These are phyloP conservation scores for Balamuthia mandrillaris DNA, from an alignment of 208 protist genomes.

Conservation along the genomic window DNA sequence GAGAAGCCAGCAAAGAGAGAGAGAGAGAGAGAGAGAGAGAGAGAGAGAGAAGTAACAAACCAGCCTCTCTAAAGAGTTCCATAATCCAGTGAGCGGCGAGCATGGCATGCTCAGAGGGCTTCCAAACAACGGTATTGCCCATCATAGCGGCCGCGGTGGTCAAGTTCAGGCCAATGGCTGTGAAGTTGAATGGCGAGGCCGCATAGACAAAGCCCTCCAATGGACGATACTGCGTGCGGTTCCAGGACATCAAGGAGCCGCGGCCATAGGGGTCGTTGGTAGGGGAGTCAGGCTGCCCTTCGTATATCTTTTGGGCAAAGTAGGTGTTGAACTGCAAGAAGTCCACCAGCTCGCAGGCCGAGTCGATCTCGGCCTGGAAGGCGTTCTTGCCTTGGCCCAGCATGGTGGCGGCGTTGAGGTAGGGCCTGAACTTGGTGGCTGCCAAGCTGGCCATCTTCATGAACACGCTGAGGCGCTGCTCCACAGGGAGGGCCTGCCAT, in stretches of 20 bases:
- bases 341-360: conserved; percentile 87
- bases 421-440: conserved; percentile 77
- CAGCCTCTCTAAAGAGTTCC: conserved; percentile 84
- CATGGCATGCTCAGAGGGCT: conserved; percentile 86
- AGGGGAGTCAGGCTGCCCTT: conserved; percentile 30
- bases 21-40: background rate
- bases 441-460: conserved; percentile 71
- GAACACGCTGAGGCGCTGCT: conserved; percentile 88
- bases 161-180: conserved; percentile 94
- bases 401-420: conserved; percentile 89
- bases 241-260: conserved; percentile 80
- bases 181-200: conserved; percentile 97
- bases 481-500: conserved; percentile 76
- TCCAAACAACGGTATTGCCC: conserved; percentile 94
- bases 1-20: background rate
- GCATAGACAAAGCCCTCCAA: conserved; percentile 93
- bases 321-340: conserved; percentile 92
- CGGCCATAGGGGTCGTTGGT: background rate
- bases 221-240: conserved; percentile 89
- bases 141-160: conserved; percentile 89
- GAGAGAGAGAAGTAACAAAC: background rate
- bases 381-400: conserved; percentile 93
- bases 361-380: conserved; percentile 96
- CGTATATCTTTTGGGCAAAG: conserved; percentile 83
- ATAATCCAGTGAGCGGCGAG: conserved; percentile 84